Conservation (phyloP, 1,139 yeast species). For the Nakaseomyces nivariensis region DNA sequence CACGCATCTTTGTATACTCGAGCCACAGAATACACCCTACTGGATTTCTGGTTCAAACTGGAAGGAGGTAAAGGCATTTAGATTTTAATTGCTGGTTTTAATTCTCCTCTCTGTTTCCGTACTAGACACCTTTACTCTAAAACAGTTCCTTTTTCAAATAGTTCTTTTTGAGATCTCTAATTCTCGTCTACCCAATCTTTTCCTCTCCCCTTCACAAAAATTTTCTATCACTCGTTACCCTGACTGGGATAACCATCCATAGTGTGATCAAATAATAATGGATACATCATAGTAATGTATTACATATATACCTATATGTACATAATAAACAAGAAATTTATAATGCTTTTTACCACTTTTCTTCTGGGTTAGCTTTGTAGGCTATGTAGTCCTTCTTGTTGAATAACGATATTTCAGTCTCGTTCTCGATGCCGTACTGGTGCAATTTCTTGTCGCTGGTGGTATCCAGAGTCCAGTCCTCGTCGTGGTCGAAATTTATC, state of each 20-base stretch:
- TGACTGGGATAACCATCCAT: too few relatives aligned
- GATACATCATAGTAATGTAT: too few relatives aligned
- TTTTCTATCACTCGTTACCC: too few relatives aligned
- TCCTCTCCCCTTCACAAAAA: too few relatives aligned
- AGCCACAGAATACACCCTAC: constrained; percentile 36
- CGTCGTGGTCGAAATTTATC: constrained; percentile 74
- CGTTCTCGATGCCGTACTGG: constrained; percentile 75
- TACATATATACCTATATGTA: too few relatives aligned
- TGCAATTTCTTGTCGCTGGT: constrained; percentile 38
- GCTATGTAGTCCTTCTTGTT: constrained; percentile 54
- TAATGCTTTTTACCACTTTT: constrained; percentile 93
- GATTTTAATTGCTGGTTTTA: neutral
- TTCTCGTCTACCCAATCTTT: too few relatives aligned
- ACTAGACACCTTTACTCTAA: neutral
- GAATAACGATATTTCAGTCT: constrained; percentile 80
- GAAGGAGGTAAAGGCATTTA: constrained; percentile 29
- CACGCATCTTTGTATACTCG: constrained; percentile 63
- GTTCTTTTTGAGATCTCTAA: too few relatives aligned
- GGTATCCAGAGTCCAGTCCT: constrained; percentile 48
- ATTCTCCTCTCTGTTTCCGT: too few relatives aligned
- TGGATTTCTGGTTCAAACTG: constrained; percentile 30
- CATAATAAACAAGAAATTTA: too few relatives aligned
- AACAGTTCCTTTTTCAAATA: too few relatives aligned
- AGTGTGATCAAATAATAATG: too few relatives aligned
- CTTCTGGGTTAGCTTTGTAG: constrained; percentile 75